A percentile compares a stretch with the other conserved stretches of the same genome.
Evolutionary conservation across 2,329 filamentous ascomycete genomes (phyloP).

Genomic region (Graphilbum sp.): DNA sequence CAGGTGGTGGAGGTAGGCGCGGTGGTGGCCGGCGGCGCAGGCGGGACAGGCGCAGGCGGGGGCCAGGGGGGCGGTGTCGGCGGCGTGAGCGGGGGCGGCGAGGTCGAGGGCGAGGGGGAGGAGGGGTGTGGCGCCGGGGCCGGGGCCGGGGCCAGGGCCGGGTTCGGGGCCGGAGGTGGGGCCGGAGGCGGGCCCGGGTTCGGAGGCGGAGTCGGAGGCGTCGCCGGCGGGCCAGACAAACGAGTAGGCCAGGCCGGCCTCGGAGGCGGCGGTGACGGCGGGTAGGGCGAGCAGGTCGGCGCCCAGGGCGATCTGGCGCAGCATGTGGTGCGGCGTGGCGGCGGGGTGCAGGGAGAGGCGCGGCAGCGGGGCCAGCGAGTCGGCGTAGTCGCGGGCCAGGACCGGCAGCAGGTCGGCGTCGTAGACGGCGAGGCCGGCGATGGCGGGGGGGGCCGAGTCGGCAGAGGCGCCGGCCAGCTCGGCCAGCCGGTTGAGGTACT

Average conservation of each 20-base stretch:
- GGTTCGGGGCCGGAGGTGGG: neutral
- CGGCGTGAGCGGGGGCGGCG: conserved; percentile 48
- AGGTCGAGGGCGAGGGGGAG: conserved; percentile 67
- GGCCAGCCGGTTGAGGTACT: conserved; percentile 59
- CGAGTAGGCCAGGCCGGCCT: conserved; percentile 68
- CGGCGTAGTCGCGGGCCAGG: conserved; percentile 36
- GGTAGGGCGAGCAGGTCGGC: conserved; percentile 66
- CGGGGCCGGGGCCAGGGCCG: conserved; percentile 10
- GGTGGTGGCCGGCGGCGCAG: conserved; percentile 68
- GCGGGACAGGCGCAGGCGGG: conserved; percentile 62
- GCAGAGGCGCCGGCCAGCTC: conserved; percentile 16
- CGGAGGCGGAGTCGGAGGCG: no score
- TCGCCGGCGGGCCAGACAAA: conserved; percentile 78
- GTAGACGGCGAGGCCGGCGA: conserved; percentile 66
- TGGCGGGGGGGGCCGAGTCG: conserved; percentile 12
- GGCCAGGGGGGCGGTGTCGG: conserved; percentile 44
- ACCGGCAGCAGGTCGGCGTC: conserved; percentile 52
- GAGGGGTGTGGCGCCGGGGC: no score
- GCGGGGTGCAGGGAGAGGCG: conserved; percentile 59
- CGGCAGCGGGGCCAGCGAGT: conserved; percentile 43
- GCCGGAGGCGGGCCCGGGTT: conserved; percentile 9
- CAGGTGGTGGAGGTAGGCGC: conserved; percentile 77
- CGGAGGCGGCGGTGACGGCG: conserved; percentile 48
- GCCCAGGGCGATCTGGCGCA: conserved; percentile 60
- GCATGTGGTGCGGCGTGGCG: conserved; percentile 55